phyloP scores from a whole-genome alignment of 2,329 filamentous ascomycete genomes.

The Trichoderma koningiopsis region DNA sequence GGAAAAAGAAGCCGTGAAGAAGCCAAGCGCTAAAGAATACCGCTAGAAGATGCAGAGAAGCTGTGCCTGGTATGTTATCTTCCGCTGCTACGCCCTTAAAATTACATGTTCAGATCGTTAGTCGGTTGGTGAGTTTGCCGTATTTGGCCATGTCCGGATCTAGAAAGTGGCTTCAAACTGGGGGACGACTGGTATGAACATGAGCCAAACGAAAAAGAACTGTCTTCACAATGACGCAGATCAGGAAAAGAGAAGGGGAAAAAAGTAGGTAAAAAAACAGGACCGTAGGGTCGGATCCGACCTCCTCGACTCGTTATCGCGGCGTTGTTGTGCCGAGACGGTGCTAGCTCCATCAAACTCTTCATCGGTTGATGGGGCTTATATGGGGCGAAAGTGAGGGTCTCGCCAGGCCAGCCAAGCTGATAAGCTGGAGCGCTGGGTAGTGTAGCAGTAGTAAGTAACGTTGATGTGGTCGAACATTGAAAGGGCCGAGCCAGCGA shows the following conservation, averaged over 20 bases:
- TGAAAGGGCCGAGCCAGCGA: not conserved
- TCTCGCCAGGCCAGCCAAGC: conserved; percentile 17
- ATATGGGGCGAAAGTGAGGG: conserved; percentile 23
- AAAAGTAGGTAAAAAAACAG: not conserved
- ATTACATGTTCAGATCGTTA: not conserved
- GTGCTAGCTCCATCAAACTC: conserved; percentile 21
- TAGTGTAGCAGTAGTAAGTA: conserved; percentile 23
- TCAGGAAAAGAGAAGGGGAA: not conserved
- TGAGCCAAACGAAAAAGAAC: not conserved
- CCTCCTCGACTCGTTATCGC: not conserved
- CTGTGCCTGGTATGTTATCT: not conserved
- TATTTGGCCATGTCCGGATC: not conserved
- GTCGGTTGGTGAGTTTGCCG: not conserved
- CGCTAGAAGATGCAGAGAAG: conserved; percentile 24
- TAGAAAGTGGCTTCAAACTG: not conserved
- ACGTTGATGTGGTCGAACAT: conserved; percentile 24
- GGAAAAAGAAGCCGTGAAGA: not conserved
- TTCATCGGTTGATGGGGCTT: conserved; percentile 22
- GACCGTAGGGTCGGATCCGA: not conserved
- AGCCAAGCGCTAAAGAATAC: conserved; percentile 22
- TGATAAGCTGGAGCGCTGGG: conserved; percentile 17
- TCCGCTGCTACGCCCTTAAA: conserved; percentile 7
- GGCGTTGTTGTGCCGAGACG: conserved; percentile 15
- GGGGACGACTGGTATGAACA: not conserved
- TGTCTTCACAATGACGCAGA: conserved; percentile 3